Conservation (phyloP, 1,284 basidiomycete genomes). For the Apiotrichum laibachii region DNA sequence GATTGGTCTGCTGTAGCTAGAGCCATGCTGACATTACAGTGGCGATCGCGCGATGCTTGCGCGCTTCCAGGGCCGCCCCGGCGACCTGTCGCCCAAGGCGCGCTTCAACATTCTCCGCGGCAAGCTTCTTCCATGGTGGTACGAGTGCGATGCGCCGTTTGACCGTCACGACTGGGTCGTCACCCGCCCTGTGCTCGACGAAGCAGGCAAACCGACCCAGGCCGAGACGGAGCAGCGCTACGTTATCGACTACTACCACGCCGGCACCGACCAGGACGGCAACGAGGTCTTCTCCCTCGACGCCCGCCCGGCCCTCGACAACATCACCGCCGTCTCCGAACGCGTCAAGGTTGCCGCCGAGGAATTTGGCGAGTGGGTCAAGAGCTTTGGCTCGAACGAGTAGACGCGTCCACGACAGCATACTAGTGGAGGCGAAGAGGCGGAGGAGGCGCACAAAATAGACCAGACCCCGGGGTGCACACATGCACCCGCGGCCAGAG, state of each 20-base stretch:
- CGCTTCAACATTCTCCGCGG: conserved; percentile 79
- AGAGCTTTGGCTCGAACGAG: not conserved
- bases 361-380: conserved; percentile 53
- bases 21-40: conserved; percentile 12
- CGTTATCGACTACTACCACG: conserved; percentile 95
- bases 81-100: conserved; percentile 76
- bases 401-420: not conserved
- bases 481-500: not conserved
- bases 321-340: conserved; percentile 66
- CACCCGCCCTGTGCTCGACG: conserved; percentile 58
- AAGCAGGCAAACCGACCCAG: conserved; percentile 59
- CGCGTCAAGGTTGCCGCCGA: conserved; percentile 68
- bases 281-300: conserved; percentile 89
- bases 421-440: not conserved
- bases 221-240: conserved; percentile 64
- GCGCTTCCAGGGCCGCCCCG: conserved; percentile 84
- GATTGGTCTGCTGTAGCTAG: no score
- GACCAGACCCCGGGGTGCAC: not conserved
- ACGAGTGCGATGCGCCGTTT: conserved; percentile 88
- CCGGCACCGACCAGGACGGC: conserved; percentile 76
- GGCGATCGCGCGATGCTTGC: conserved; percentile 64
- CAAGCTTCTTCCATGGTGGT: conserved; percentile 79
- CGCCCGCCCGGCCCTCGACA: conserved; percentile 84
- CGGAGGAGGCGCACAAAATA: not conserved
- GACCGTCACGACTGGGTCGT: conserved; percentile 99